These are phyloP conservation scores for Phytophthora nicotianae DNA, from an alignment of 352 stramenopile genomes.

Conservation along the genomic window DNA sequence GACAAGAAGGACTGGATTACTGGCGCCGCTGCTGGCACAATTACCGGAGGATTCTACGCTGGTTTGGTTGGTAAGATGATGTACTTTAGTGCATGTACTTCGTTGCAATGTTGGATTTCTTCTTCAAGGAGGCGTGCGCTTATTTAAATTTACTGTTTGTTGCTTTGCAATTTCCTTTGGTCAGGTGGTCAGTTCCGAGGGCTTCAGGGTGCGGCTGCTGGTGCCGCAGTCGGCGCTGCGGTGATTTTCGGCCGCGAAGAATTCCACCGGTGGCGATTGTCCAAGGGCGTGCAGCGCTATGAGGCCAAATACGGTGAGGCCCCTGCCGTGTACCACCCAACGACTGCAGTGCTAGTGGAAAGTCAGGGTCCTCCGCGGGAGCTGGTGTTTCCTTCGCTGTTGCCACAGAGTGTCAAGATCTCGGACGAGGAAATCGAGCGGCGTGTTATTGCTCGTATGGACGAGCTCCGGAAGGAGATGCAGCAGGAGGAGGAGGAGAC, in stretches of 20 bases:
- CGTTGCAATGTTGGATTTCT: neutral
- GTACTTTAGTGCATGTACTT: too few species aligned
- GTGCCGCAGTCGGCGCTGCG: conserved; percentile 60
- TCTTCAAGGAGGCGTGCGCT: too few species aligned
- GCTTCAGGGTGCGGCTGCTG: conserved; percentile 68
- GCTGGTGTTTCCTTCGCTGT: conserved; percentile 72
- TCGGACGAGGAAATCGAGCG: conserved; percentile 80
- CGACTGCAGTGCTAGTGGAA: conserved; percentile 64
- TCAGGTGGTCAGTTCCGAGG: conserved; percentile 70
- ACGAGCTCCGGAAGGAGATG: conserved; percentile 60
- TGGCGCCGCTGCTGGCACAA: conserved; percentile 51
- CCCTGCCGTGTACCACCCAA: conserved; percentile 66
- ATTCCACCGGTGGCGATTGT: conserved; percentile 79
- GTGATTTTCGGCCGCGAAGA: conserved; percentile 69
- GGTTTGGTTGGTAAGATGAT: conserved; percentile 53
- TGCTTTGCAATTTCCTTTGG: conserved; percentile 1
- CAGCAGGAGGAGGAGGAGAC: conserved; percentile 32
- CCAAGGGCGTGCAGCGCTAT: conserved; percentile 79
- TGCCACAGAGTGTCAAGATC: conserved; percentile 73
- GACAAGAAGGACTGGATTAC: conserved; percentile 69
- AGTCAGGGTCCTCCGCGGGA: conserved; percentile 58
- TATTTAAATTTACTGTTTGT: too few species aligned
- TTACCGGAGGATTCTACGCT: conserved; percentile 80
- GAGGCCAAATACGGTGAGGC: conserved; percentile 78
- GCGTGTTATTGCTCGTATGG: conserved; percentile 73